Conservation (phyloP, 352 stramenopile species). For the Blastocystis sp. region DNA sequence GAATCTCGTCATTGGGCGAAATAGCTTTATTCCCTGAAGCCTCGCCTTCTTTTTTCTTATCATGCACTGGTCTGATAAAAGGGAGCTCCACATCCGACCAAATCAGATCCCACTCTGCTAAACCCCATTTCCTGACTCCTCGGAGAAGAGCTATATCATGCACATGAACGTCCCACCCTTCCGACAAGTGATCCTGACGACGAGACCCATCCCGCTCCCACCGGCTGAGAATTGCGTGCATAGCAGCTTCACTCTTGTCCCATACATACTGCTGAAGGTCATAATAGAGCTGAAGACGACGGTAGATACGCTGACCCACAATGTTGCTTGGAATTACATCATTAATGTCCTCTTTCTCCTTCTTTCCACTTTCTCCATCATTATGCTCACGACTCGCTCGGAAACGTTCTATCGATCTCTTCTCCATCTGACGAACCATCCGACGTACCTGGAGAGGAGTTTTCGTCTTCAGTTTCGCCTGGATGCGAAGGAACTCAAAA, state of each 20-base stretch:
- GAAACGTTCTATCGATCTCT: background rate
- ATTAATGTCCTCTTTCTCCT: slow-evolving; percentile 55
- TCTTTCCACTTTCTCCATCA: slow-evolving; percentile 3
- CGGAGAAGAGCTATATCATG: slow-evolving; percentile 39
- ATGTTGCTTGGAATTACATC: slow-evolving; percentile 7
- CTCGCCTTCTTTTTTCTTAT: slow-evolving; percentile 15
- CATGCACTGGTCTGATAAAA: slow-evolving; percentile 6
- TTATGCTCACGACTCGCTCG: slow-evolving; percentile 10
- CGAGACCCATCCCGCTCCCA: background rate
- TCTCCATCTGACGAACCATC: slow-evolving; percentile 50
- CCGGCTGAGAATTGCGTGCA: background rate
- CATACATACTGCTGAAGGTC: slow-evolving; percentile 55
- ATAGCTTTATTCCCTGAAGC: background rate
- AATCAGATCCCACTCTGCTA: slow-evolving; percentile 53
- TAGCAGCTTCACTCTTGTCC: background rate
- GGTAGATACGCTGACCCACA: slow-evolving; percentile 18
- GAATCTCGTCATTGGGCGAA: background rate
- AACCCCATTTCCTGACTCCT: slow-evolving; percentile 8
- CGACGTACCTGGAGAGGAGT: background rate
- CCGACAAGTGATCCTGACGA: background rate
- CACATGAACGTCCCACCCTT: background rate
- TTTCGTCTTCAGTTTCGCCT: slow-evolving; percentile 57
- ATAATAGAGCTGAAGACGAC: slow-evolving; percentile 42
- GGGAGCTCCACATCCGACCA: slow-evolving; percentile 44
- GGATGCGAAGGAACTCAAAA: slow-evolving; percentile 40